These are phyloP conservation scores for Sarocladiaceae sp. DNA, from an alignment of 2,329 filamentous ascomycete species.

Conservation along the genomic window DNA sequence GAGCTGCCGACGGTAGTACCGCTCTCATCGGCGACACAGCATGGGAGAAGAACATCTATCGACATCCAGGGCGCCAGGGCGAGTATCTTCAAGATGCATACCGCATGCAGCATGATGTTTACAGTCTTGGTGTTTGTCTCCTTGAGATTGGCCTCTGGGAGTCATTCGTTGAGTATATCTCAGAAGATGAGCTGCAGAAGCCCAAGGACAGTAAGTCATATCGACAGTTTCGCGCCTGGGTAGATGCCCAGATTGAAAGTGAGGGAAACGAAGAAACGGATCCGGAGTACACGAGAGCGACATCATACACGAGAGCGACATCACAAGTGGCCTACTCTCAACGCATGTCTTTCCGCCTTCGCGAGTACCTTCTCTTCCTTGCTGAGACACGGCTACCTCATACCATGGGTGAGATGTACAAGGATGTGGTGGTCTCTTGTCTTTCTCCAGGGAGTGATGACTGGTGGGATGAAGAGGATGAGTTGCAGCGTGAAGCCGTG, in stretches of 20 bases:
- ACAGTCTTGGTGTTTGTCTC: constrained; percentile 47
- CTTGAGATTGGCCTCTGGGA: constrained; percentile 46
- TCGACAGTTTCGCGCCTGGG: background rate
- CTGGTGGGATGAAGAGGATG: background rate
- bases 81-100: constrained; percentile 29
- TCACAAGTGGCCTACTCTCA: background rate
- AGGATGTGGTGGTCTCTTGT: constrained; percentile 6
- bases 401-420: constrained; percentile 4
- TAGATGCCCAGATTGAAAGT: background rate
- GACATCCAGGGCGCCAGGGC: constrained; percentile 42
- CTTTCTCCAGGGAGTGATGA: background rate
- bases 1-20: constrained; percentile 14
- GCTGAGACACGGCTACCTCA: constrained; percentile 1
- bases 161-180: constrained; percentile 21
- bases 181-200: background rate
- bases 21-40: constrained; percentile 25
- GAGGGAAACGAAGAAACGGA: background rate
- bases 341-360: background rate
- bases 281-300: background rate
- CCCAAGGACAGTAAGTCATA: background rate
- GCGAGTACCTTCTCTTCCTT: background rate
- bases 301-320: background rate
- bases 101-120: constrained; percentile 49
- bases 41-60: constrained; percentile 39
- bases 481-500: background rate